These are phyloP conservation scores for Tagetes erecta DNA, from an alignment of 129 eudicot genomes.

Conservation along the genomic window DNA sequence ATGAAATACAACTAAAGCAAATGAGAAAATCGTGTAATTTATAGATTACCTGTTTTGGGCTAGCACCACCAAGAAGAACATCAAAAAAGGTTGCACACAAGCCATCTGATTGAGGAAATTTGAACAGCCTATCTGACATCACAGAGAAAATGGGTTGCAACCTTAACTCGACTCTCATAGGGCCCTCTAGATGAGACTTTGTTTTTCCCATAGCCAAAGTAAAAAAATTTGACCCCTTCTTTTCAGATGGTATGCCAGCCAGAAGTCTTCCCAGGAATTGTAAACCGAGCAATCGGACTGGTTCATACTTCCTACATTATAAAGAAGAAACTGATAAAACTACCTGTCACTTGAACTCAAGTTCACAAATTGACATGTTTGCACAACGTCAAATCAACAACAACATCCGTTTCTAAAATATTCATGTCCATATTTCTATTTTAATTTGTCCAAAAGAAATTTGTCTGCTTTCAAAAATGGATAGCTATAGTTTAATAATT, in stretches of 20 bases:
- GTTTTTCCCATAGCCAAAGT: conserved; percentile 75
- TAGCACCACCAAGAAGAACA: conserved; percentile 96
- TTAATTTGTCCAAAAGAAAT: not conserved
- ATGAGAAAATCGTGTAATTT: not conserved
- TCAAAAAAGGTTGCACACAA: conserved; percentile 89
- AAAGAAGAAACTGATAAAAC: conserved; percentile 3
- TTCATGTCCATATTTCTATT: not conserved
- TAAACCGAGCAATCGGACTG: conserved; percentile 85
- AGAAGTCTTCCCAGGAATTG: conserved; percentile 93
- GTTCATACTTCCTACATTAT: conserved; percentile 74
- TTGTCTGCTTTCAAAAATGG: not conserved
- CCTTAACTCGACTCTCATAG: conserved; percentile 49
- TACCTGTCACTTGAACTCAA: conserved; percentile 10
- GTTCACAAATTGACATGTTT: conserved; percentile 8
- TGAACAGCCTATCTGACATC: conserved; percentile 79
- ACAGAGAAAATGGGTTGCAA: conserved; percentile 68
- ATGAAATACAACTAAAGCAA: conserved; percentile 1
- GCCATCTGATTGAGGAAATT: conserved; percentile 77
- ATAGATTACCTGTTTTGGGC: conserved; percentile 84
- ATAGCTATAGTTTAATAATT: not conserved
- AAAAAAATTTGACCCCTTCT: conserved; percentile 76
- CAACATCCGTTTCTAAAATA: not conserved
- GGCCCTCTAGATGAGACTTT: conserved; percentile 61
- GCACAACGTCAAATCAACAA: not conserved
- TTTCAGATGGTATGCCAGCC: conserved; percentile 88